phyloP scores from a whole-genome alignment of 208 protist species.

The Acanthamoeba royreba region DNA sequence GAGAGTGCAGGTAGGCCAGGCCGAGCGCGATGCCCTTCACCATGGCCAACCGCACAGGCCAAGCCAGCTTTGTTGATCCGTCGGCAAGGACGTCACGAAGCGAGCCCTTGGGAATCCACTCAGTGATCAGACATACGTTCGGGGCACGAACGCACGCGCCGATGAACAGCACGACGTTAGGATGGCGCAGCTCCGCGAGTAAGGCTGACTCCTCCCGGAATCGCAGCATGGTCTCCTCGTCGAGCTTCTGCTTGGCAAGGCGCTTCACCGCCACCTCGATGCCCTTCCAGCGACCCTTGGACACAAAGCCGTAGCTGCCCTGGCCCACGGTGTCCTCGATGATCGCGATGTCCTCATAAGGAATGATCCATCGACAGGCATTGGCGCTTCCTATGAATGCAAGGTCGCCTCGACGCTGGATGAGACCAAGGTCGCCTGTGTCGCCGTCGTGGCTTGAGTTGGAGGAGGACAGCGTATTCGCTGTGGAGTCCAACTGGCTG shows the following conservation, averaged over 20 bases:
- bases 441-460: background rate
- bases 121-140: conserved; percentile 45
- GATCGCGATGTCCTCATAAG: conserved; percentile 55
- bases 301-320: conserved; percentile 66
- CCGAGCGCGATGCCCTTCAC: background rate
- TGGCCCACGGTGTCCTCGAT: conserved; percentile 55
- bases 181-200: conserved; percentile 39
- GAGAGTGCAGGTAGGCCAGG: conserved; percentile 10
- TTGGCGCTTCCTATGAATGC: background rate
- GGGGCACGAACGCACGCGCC: background rate
- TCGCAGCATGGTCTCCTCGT: background rate
- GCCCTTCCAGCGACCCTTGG: conserved; percentile 56
- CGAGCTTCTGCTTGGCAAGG: background rate
- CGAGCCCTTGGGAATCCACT: background rate
- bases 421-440: background rate
- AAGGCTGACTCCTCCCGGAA: conserved; percentile 4
- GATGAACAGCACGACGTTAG: conserved; percentile 42
- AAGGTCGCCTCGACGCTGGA: background rate
- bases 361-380: background rate
- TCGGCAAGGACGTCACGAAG: background rate
- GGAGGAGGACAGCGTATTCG: background rate
- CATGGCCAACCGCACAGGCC: background rate
- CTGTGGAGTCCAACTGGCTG: too few species aligned
- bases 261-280: conserved; percentile 66
- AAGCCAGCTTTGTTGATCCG: background rate